Evolutionary conservation across 2,329 filamentous ascomycete genomes (phyloP).

Genomic region (Endoconidiophora laricicola): DNA sequence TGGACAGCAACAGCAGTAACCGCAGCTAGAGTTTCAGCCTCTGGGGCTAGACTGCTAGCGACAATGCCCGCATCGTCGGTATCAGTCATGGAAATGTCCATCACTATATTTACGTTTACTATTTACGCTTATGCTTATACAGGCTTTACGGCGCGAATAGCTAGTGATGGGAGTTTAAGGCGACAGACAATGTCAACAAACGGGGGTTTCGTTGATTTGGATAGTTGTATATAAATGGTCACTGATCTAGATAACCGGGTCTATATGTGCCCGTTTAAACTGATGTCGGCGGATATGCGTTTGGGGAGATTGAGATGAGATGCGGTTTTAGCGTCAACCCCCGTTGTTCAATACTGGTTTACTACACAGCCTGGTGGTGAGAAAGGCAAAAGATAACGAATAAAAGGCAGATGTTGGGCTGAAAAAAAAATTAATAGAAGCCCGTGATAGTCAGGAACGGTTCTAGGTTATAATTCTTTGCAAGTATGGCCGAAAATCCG

Average conservation of each 20-base stretch:
- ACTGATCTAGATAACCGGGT: not conserved
- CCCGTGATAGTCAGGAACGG: no score
- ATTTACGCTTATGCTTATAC: not conserved
- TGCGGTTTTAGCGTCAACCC: conserved; percentile 2
- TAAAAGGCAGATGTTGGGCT: not conserved
- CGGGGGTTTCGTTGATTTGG: conserved; percentile 1
- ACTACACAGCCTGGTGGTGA: not conserved
- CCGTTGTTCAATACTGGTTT: conserved; percentile 7
- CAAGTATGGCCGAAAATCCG: not conserved
- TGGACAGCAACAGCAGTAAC: conserved; percentile 1
- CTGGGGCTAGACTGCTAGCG: conserved; percentile 3
- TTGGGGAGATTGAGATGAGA: not conserved
- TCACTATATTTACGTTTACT: not conserved
- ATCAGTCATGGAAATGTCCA: conserved; percentile 9
- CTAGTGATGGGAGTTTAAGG: not conserved
- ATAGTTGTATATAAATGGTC: conserved; percentile 6
- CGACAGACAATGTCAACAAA: not conserved
- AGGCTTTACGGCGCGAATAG: not conserved
- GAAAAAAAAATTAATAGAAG: no score
- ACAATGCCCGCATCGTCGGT: conserved; percentile 2
- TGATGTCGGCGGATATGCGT: conserved; percentile 2
- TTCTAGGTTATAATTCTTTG: no score
- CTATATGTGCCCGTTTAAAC: not conserved
- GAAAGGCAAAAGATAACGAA: not conserved
- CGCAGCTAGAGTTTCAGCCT: conserved; percentile 6